Evolutionary conservation across 805 yeast genomes (phyloP).

Genomic region (Dipodascopsis uninucleata): DNA sequence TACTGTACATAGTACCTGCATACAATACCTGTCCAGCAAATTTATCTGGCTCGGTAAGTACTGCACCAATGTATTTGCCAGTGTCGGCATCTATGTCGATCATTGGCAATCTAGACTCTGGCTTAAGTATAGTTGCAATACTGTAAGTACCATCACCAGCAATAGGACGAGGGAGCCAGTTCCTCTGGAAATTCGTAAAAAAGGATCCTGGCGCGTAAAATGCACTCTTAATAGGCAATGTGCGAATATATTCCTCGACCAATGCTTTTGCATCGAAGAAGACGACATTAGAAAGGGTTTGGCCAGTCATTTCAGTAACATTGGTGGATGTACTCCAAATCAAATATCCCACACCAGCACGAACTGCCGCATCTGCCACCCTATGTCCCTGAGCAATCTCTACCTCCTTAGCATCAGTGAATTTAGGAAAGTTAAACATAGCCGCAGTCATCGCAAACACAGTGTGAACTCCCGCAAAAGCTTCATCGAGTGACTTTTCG

Average conservation of each 20-base stretch:
- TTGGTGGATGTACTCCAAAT: constrained; percentile 5
- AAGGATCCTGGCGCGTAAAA: constrained; percentile 6
- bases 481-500: background rate
- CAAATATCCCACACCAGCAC: constrained; percentile 5
- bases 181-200: constrained; percentile 2
- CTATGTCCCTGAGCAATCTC: constrained; percentile 6
- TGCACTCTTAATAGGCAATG: constrained; percentile 2
- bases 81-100: too few relatives aligned
- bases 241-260: constrained; percentile 6
- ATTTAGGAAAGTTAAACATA: too few relatives aligned
- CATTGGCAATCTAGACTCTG: too few relatives aligned
- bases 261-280: constrained; percentile 7
- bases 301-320: constrained; percentile 5
- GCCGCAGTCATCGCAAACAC: constrained; percentile 6
- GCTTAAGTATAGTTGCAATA: too few relatives aligned
- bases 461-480: constrained; percentile 2
- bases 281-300: constrained; percentile 1
- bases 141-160: too few relatives aligned
- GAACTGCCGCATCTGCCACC: constrained; percentile 5
- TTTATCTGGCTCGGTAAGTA: too few relatives aligned
- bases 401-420: background rate
- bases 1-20: too few relatives aligned
- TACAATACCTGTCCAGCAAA: too few relatives aligned
- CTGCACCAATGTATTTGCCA: too few relatives aligned
- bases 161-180: too few relatives aligned